Evolutionary conservation across 2,329 filamentous ascomycete genomes (phyloP).

Genomic region (Xylariaceae sp.): DNA sequence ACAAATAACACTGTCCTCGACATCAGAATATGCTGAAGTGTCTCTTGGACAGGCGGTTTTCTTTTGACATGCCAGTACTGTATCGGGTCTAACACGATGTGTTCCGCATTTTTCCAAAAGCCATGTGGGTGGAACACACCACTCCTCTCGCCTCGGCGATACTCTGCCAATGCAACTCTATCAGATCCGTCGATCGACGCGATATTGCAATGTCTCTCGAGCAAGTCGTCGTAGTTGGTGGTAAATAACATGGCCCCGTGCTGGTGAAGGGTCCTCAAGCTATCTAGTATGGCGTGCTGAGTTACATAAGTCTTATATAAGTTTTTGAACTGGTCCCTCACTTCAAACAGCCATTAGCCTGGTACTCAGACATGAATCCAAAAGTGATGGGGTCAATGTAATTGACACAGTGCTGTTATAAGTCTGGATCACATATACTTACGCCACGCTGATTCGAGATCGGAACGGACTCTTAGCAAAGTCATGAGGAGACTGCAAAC

Average conservation of each 20-base stretch:
- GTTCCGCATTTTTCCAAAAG: constrained; percentile 10
- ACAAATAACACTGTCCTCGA: constrained; percentile 16
- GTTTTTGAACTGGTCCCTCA: constrained; percentile 15
- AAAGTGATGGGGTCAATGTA: neutral
- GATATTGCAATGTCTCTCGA: constrained; percentile 13
- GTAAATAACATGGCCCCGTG: constrained; percentile 14
- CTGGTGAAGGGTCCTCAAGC: constrained; percentile 10
- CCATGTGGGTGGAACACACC: constrained; percentile 18
- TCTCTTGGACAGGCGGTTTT: constrained; percentile 4
- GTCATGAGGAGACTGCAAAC: constrained; percentile 2
- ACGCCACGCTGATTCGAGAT: neutral
- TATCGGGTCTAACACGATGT: constrained; percentile 13
- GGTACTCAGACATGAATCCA: neutral
- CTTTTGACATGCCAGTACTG: constrained; percentile 9
- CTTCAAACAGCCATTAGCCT: neutral
- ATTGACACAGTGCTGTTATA: neutral
- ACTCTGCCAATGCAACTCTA: constrained; percentile 5
- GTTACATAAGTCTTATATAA: constrained; percentile 7
- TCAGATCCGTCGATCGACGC: constrained; percentile 11
- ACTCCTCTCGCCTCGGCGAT: constrained; percentile 6
- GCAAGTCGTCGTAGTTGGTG: constrained; percentile 16
- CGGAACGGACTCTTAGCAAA: neutral
- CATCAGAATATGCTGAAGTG: constrained; percentile 8
- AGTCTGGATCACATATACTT: neutral
- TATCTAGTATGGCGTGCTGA: constrained; percentile 11